These are phyloP conservation scores for Lagenaria siceraria DNA, from an alignment of 306 rosid species.

Conservation along the genomic window DNA sequence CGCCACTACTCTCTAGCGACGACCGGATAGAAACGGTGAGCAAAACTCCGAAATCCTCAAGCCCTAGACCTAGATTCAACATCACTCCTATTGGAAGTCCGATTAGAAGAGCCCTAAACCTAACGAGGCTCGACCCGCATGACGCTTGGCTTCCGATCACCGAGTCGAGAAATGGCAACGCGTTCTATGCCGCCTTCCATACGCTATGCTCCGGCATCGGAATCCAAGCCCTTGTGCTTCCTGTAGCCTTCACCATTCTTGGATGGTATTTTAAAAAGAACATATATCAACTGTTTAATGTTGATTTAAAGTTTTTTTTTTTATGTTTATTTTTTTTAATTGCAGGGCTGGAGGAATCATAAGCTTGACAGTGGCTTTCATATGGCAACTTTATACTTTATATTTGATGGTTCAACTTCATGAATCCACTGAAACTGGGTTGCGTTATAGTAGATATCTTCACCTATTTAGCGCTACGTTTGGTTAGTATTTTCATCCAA, in stretches of 20 bases:
- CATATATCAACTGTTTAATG: background rate
- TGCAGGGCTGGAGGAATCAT: conserved; percentile 39
- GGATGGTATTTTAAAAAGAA: conserved; percentile 25
- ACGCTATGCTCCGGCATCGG: conserved; percentile 45
- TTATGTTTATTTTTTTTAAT: background rate
- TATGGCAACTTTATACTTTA: conserved; percentile 44
- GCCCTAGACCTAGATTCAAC: conserved; percentile 4
- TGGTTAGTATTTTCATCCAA: conserved; percentile 11
- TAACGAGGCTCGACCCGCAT: conserved; percentile 6
- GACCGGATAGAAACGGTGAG: background rate
- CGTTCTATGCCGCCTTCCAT: conserved; percentile 44
- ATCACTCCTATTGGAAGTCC: conserved; percentile 15
- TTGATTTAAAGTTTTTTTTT: too few relatives aligned
- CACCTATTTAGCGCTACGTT: conserved; percentile 30
- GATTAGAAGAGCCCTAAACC: conserved; percentile 1
- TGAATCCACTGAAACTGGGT: conserved; percentile 31
- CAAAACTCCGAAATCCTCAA: conserved; percentile 1
- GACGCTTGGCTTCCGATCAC: conserved; percentile 59
- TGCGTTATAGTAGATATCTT: conserved; percentile 45
- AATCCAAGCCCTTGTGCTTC: conserved; percentile 44
- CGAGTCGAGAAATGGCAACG: conserved; percentile 43
- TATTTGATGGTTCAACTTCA: conserved; percentile 37
- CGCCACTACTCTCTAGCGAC: conserved; percentile 1
- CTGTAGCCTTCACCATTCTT: conserved; percentile 44
- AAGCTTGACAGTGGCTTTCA: conserved; percentile 28